Base-by-base conservation (phyloP, 1,139 yeast species). In the Yamadazyma mexicana region DNA sequence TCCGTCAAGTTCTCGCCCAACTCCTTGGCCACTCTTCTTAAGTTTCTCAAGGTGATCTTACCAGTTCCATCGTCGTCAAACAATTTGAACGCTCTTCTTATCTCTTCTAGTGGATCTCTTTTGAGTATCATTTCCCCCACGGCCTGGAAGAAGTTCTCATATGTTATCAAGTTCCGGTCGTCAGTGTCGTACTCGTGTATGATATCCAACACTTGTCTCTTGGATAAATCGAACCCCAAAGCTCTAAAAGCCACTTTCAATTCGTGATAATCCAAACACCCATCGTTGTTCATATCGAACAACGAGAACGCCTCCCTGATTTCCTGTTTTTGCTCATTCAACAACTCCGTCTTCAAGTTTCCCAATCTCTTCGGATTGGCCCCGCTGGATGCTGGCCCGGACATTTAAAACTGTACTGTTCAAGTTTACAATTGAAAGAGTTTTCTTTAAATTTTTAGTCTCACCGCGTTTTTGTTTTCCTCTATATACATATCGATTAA, bases 61-160 rank as follows among this genome's bases (percentile, higher is more conserved):
- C 98, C 98, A 0, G 94, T 87, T 35, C 75, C 75, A 50, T 89
- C 97, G 42, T 86, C 92, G 52, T 92, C 98, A 63, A 94, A 92
- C 36, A 94, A 70, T 52, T 77, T 79, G 69, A 94, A 94, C 0
- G 98, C 98, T 35, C 98, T 71, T 47, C 81, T 78, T 27, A 94
- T 85, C 60, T 94, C 98, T 39, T 92, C 98, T 45, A 87, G 61
- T 2, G 98, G 98, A 57, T 94, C 97, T 54, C 98, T 73, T 39
- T 85, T 83, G 22, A 86, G 65, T 18, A 91, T 85, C 65, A 76
- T 82, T 43, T 79, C 85, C 1, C 94, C 87, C 63, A 88, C 89
- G 40, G 83, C 81, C 49, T 79, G 79, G 55, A 77, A 83, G 61
- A 92, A 92, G 53, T 86, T 91, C 42, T 87, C 96, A 55, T 83